Evolutionary conservation across 2,329 filamentous ascomycete species (phyloP).

Genomic region (Sporothrix euskadiensis): DNA sequence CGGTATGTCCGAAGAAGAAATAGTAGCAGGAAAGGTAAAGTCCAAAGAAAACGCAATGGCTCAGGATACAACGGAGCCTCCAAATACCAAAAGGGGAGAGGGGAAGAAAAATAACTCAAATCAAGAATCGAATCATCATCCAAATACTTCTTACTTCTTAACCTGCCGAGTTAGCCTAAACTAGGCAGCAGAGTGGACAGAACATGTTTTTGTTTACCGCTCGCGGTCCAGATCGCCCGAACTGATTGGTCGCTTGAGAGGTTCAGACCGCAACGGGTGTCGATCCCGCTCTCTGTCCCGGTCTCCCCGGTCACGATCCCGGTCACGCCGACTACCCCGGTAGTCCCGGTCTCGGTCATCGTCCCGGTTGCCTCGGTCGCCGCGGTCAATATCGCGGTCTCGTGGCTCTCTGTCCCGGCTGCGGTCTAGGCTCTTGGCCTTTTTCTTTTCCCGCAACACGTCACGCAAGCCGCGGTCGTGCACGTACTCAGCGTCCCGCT

Average conservation of each 20-base stretch:
- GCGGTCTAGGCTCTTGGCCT: conserved; percentile 31
- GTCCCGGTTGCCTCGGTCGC: conserved; percentile 29
- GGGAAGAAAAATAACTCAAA: neutral
- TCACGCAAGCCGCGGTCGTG: conserved; percentile 36
- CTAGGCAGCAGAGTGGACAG: neutral
- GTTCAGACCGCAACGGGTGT: conserved; percentile 46
- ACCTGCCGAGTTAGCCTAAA: neutral
- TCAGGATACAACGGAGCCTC: neutral
- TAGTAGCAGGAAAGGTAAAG: neutral
- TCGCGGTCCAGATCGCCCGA: conserved; percentile 52
- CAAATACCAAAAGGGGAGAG: neutral
- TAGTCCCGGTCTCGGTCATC: conserved; percentile 27
- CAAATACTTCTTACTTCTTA: neutral
- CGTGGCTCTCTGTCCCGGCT: conserved; percentile 35
- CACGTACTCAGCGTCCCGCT: conserved; percentile 26
- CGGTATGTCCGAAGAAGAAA: neutral
- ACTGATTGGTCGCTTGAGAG: conserved; percentile 50
- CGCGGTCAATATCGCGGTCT: conserved; percentile 22
- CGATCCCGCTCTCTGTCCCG: conserved; percentile 38
- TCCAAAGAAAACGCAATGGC: neutral
- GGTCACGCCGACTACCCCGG: conserved; percentile 21
- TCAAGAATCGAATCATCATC: conserved; percentile 2
- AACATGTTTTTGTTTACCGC: conserved; percentile 38
- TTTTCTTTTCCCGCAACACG: conserved; percentile 38
- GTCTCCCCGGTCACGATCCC: conserved; percentile 36